Evolutionary conservation across 2,329 filamentous ascomycete species (phyloP).

Genomic region (Thielaviopsis euricoi): DNA sequence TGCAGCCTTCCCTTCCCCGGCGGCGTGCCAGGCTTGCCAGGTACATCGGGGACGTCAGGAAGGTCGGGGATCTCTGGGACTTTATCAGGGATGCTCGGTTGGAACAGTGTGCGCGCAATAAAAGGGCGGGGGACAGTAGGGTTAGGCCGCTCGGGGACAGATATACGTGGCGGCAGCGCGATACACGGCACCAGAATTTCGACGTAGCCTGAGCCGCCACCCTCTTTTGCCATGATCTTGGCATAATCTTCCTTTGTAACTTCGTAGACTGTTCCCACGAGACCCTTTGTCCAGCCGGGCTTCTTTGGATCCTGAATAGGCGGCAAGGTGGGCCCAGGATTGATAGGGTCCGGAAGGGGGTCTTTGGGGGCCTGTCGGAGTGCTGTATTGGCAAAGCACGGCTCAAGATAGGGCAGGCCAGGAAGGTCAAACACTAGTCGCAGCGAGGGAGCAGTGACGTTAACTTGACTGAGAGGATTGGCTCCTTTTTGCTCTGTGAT

Average conservation of each 20-base stretch:
- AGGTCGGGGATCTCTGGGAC: conserved; percentile 33
- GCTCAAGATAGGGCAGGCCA: conserved; percentile 72
- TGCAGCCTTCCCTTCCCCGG: conserved; percentile 6
- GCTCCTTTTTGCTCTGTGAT: conserved; percentile 68
- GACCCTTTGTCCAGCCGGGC: conserved; percentile 54
- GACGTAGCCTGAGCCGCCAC: conserved; percentile 68
- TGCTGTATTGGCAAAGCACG: conserved; percentile 77
- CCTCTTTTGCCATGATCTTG: conserved; percentile 79
- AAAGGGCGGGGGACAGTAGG: conserved; percentile 44
- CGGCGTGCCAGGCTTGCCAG: conserved; percentile 14
- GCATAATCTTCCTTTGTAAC: conserved; percentile 70
- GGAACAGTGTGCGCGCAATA: conserved; percentile 71
- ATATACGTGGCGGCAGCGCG: conserved; percentile 40
- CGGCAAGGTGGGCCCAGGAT: conserved; percentile 9
- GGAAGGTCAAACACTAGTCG: conserved; percentile 71
- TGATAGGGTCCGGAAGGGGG: conserved; percentile 17
- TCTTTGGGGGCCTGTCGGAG: conserved; percentile 35
- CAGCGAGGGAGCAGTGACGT: conserved; percentile 66
- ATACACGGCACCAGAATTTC: conserved; percentile 71
- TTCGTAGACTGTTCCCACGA: conserved; percentile 91
- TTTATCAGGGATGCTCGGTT: conserved; percentile 5
- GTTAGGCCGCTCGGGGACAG: conserved; percentile 47
- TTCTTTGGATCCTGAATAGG: conserved; percentile 9
- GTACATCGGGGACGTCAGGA: conserved; percentile 17
- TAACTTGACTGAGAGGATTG: conserved; percentile 61